These are phyloP conservation scores for Blastobotrys indianensis DNA, from an alignment of 1,139 yeast genomes.

Conservation along the genomic window DNA sequence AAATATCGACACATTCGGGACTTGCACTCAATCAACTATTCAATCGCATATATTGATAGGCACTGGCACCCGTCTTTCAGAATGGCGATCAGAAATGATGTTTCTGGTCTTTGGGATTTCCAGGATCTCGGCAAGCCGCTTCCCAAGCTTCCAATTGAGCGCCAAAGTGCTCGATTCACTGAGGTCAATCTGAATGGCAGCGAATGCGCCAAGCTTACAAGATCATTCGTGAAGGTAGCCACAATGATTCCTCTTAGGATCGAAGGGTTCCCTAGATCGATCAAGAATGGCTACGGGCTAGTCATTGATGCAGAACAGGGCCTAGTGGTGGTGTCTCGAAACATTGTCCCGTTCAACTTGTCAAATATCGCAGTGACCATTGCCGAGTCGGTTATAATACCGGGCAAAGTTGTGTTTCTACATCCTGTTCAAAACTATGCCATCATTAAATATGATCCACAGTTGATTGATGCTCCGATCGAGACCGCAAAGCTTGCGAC, in stretches of 20 bases:
- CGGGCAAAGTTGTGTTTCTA: conserved; percentile 73
- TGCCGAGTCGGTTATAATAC: conserved; percentile 79
- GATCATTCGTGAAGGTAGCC: conserved; percentile 64
- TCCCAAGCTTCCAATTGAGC: conserved; percentile 38
- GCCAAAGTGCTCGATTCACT: conserved; percentile 64
- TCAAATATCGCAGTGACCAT: conserved; percentile 72
- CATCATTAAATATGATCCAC: conserved; percentile 75
- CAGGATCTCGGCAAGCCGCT: conserved; percentile 41
- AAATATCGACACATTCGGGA: conserved; percentile 76
- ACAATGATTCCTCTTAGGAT: conserved; percentile 61
- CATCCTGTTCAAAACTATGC: conserved; percentile 90
- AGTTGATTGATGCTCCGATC: conserved; percentile 55
- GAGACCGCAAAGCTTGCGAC: conserved; percentile 58
- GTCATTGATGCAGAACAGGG: conserved; percentile 78
- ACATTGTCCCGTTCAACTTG: conserved; percentile 78
- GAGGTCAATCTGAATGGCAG: conserved; percentile 59
- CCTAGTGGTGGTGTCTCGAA: conserved; percentile 70
- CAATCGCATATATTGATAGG: conserved; percentile 66
- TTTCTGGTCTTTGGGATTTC: conserved; percentile 85
- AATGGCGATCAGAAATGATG: conserved; percentile 70
- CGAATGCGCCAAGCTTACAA: conserved; percentile 45
- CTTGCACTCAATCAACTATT: conserved; percentile 59
- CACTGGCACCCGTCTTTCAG: conserved; percentile 78
- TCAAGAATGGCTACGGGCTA: conserved; percentile 66
- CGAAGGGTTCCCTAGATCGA: conserved; percentile 65